phyloP scores from a whole-genome alignment of 371 early-diverging fungal genomes.

The Phascolomyces articulosus region DNA sequence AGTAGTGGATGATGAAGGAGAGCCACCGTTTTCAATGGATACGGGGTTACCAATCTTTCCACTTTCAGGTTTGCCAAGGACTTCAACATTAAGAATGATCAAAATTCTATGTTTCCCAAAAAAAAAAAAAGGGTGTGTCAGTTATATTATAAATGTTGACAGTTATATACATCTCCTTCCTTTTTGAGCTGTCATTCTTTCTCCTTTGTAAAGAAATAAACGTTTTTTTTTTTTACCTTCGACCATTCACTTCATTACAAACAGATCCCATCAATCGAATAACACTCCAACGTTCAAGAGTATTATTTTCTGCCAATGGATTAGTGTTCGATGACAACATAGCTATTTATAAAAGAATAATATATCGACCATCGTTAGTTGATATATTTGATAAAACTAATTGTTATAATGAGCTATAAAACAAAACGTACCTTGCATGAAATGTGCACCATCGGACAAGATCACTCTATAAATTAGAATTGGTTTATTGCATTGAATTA shows the following conservation, averaged over 20 bases:
- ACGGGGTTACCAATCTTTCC: constrained; percentile 53
- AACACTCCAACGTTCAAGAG: constrained; percentile 54
- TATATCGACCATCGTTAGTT: too few relatives aligned
- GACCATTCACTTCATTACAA: constrained; percentile 57
- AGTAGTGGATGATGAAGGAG: not conserved
- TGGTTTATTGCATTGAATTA: not conserved
- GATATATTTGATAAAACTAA: too few relatives aligned
- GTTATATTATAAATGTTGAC: too few relatives aligned
- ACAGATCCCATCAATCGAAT: constrained; percentile 53
- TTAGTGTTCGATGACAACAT: constrained; percentile 70
- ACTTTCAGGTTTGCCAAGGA: constrained; percentile 33
- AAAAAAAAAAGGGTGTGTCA: too few relatives aligned
- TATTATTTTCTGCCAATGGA: constrained; percentile 44
- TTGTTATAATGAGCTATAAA: too few relatives aligned
- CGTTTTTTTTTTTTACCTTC: constrained; percentile 57
- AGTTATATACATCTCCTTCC: too few relatives aligned
- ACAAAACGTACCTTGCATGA: constrained; percentile 75
- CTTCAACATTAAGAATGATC: constrained; percentile 56
- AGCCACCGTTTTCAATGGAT: constrained; percentile 23
- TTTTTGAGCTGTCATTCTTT: not conserved
- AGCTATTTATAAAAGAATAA: constrained; percentile 29
- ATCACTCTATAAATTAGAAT: constrained; percentile 49
- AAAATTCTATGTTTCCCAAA: too few relatives aligned
- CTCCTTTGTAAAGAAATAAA: not conserved
- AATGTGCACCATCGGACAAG: constrained; percentile 70